Conservation (phyloP, 2,329 filamentous ascomycete species). For the Penicillium vulpinum region DNA sequence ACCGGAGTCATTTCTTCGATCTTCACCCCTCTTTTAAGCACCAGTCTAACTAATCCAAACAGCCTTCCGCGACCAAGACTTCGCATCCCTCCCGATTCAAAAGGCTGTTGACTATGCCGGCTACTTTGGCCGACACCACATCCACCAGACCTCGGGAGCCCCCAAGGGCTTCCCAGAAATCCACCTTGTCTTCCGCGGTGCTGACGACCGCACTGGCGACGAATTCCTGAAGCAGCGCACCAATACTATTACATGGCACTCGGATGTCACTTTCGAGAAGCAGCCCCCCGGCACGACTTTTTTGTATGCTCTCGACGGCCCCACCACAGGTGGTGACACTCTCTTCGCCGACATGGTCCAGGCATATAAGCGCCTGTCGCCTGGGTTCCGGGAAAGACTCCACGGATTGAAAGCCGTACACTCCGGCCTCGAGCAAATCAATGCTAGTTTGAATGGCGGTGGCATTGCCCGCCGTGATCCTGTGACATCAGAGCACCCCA, state of each 20-base stretch:
- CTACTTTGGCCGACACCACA: constrained; percentile 80
- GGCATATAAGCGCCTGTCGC: constrained; percentile 78
- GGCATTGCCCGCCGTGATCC: constrained; percentile 75
- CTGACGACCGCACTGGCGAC: constrained; percentile 60
- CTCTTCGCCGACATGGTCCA: constrained; percentile 76
- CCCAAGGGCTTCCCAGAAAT: constrained; percentile 72
- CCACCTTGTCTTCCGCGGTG: constrained; percentile 75
- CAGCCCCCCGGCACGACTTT: constrained; percentile 91
- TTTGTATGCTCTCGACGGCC: constrained; percentile 81
- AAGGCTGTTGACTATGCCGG: constrained; percentile 68
- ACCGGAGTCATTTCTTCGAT: neutral
- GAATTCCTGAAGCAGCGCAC: constrained; percentile 69
- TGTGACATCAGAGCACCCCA: constrained; percentile 70
- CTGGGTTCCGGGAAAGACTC: constrained; percentile 74
- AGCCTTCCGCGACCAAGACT: constrained; percentile 74
- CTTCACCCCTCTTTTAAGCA: neutral
- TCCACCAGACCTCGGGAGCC: constrained; percentile 75
- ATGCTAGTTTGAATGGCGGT: constrained; percentile 64
- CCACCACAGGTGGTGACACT: constrained; percentile 78
- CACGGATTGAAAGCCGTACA: constrained; percentile 80
- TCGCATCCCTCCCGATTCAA: constrained; percentile 67
- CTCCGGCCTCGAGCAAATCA: constrained; percentile 78
- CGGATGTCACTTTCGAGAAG: constrained; percentile 81
- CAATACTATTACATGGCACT: constrained; percentile 85
- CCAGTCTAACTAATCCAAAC: neutral